phyloP scores from a whole-genome alignment of 768 basidiomycete species.

The Tricholoma flavovirens region DNA sequence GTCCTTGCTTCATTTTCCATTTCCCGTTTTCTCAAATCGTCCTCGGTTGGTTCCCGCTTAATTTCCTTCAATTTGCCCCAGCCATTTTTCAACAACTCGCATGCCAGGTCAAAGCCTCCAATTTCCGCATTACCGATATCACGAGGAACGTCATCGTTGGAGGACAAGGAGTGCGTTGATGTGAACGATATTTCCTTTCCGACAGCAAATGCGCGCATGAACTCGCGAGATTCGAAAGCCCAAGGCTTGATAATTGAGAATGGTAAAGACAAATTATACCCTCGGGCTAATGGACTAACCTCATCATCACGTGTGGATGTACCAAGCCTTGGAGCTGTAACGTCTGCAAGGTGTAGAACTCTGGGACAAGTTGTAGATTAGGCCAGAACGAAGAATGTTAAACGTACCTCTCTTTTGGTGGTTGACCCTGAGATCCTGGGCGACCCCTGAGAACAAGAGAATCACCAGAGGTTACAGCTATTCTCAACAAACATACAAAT shows the following conservation, averaged over 20 bases:
- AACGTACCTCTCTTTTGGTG: conserved; percentile 80
- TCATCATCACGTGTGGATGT: conserved; percentile 84
- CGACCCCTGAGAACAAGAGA: conserved; percentile 78
- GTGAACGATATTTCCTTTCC: conserved; percentile 89
- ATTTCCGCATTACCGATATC: conserved; percentile 78
- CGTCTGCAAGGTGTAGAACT: conserved; percentile 84
- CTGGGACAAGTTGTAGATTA: conserved; percentile 33
- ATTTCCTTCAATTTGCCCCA: conserved; percentile 91
- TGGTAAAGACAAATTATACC: conserved; percentile 1
- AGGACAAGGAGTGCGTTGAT: conserved; percentile 72
- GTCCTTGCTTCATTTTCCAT: conserved; percentile 72
- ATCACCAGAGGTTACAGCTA: conserved; percentile 89
- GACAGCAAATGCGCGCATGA: conserved; percentile 75
- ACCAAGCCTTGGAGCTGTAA: conserved; percentile 81
- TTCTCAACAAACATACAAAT: not conserved
- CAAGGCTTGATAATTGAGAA: conserved; percentile 49
- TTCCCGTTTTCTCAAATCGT: conserved; percentile 66
- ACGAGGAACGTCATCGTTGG: conserved; percentile 69
- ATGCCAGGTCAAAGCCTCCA: conserved; percentile 63
- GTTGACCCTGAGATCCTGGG: conserved; percentile 76
- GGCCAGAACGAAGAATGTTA: not conserved
- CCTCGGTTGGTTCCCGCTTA: conserved; percentile 77
- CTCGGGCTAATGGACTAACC: conserved; percentile 32
- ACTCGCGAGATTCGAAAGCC: conserved; percentile 93
- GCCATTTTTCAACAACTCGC: conserved; percentile 79